Conservation (phyloP, 1,139 yeast species). For the Yamadazyma friedrichii region DNA sequence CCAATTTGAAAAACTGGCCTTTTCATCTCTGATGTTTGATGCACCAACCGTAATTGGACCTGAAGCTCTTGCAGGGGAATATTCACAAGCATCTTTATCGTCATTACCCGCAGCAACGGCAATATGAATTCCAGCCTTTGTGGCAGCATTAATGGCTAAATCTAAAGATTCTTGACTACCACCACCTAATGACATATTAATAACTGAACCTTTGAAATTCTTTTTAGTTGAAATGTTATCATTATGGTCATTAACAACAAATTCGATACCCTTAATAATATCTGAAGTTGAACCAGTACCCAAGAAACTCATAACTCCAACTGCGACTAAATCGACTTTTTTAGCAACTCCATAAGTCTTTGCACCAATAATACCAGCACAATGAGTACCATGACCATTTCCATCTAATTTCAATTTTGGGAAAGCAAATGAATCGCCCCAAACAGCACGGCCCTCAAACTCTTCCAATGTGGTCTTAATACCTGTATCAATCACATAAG, state of each 20-base stretch:
- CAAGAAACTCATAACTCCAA: slow-evolving; percentile 71
- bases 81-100: slow-evolving; percentile 79
- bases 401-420: slow-evolving; percentile 86
- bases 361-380: slow-evolving; percentile 84
- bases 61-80: slow-evolving; percentile 79
- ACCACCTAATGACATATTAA: slow-evolving; percentile 90
- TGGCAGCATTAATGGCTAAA: slow-evolving; percentile 82
- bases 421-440: slow-evolving; percentile 90
- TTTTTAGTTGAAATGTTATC: slow-evolving; percentile 54
- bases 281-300: slow-evolving; percentile 83
- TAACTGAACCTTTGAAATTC: slow-evolving; percentile 82
- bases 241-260: slow-evolving; percentile 65
- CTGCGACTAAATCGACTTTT: slow-evolving; percentile 71
- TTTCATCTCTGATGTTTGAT: slow-evolving; percentile 67
- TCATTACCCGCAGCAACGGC: slow-evolving; percentile 93
- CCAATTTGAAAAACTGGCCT: slow-evolving; percentile 80
- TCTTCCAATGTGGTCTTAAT: slow-evolving; percentile 76
- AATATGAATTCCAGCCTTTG: slow-evolving; percentile 74
- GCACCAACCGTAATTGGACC: slow-evolving; percentile 83
- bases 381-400: slow-evolving; percentile 93
- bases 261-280: slow-evolving; percentile 79
- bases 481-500: slow-evolving; percentile 94
- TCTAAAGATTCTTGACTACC: slow-evolving; percentile 76
- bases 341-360: slow-evolving; percentile 77
- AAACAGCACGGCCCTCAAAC: slow-evolving; percentile 86